Conservation (phyloP, 331 rosid genomes). For the Acacia concinna region DNA sequence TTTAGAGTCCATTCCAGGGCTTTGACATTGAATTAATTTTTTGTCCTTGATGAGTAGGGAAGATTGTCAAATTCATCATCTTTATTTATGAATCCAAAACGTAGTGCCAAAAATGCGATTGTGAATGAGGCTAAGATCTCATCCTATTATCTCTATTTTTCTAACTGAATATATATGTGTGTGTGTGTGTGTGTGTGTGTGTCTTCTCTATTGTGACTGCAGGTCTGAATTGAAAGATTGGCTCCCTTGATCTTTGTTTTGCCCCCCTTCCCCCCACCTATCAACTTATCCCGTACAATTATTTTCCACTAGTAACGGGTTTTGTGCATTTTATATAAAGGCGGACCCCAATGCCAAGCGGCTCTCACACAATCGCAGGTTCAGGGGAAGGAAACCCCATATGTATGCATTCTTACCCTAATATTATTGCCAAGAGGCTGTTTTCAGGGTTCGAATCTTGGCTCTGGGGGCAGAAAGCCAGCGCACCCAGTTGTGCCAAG, state of each 20-base stretch:
- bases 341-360: no score
- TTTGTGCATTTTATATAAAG: no score
- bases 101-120: background rate
- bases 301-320: background rate
- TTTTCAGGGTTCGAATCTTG: no score
- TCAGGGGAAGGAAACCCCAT: no score
- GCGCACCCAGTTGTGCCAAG: no score
- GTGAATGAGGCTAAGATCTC: background rate
- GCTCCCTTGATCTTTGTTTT: background rate
- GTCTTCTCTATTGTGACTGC: background rate
- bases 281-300: background rate
- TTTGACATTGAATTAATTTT: constrained; percentile 37
- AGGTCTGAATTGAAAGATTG: background rate
- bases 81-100: background rate
- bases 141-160: background rate
- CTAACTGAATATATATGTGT: background rate
- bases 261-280: no score
- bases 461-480: no score
- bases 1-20: constrained; percentile 95
- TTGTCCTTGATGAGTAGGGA: background rate
- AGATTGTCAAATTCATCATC: background rate
- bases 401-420: no score
- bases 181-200: no score
- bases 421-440: no score
- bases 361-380: no score